These are phyloP conservation scores for Iris macrosiphon DNA, from an alignment of 106 monocot genomes.

Conservation along the genomic window DNA sequence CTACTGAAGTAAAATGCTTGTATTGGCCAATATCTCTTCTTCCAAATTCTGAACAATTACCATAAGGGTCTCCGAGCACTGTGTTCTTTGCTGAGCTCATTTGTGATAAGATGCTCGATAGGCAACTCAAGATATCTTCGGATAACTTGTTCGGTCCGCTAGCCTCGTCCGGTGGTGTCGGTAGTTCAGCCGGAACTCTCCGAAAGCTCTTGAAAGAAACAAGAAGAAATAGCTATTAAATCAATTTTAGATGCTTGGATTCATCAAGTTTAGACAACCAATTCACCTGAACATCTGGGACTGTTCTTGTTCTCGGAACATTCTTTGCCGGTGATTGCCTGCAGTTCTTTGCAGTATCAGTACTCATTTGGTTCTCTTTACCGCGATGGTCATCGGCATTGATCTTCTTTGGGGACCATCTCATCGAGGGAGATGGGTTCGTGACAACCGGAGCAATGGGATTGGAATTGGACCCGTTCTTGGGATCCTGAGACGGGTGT, in stretches of 20 bases:
- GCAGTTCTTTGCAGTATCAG: conserved; percentile 19
- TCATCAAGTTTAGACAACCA: background rate
- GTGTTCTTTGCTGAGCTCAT: conserved; percentile 13
- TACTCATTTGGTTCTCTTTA: conserved; percentile 51
- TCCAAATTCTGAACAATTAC: conserved; percentile 47
- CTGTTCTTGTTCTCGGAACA: conserved; percentile 6
- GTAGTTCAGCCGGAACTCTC: conserved; percentile 13
- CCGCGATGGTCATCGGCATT: conserved; percentile 22
- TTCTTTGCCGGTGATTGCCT: conserved; percentile 43
- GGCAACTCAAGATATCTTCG: conserved; percentile 62
- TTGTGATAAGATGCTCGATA: conserved; percentile 46
- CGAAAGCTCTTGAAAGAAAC: background rate
- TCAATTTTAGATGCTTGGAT: no score
- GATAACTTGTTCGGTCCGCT: conserved; percentile 64
- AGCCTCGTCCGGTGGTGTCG: conserved; percentile 14
- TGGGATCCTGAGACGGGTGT: conserved; percentile 5
- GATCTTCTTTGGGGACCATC: conserved; percentile 1
- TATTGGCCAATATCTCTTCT: conserved; percentile 78
- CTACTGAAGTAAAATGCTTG: conserved; percentile 37
- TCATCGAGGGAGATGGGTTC: conserved; percentile 4
- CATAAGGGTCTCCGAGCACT: conserved; percentile 52
- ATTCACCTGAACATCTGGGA: no score
- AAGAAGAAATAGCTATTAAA: background rate
- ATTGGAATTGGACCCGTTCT: background rate
- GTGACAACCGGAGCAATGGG: background rate